Evolutionary conservation across 2,329 filamentous ascomycete species (phyloP), one percentile per base, ranked within the genome.

Genomic region (Thielaviopsis musarum): DNA sequence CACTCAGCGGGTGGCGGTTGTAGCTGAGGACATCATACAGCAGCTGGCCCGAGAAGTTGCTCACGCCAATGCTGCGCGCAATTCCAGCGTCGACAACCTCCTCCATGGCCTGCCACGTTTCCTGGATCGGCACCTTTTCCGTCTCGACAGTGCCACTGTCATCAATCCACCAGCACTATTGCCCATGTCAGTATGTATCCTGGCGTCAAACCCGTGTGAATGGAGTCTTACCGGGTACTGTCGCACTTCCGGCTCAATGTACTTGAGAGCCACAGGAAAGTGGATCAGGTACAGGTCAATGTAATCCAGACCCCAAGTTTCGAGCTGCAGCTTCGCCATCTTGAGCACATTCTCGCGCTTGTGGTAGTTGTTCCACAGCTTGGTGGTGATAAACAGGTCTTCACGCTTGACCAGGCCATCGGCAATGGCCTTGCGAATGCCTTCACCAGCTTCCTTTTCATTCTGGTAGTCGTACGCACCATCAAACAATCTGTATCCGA

Each of bases 281-380:
- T 95, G 90, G 67, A 94, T 83, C 67, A 91, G 77, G 80, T 84
- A 95, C 65, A 94, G 81, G 71, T 95, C 89, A 71, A 95, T 91
- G 77, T 94, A 94, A 67, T 91, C 88, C 62, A 94, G 70, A 63
- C 85, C 84, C 83, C 87, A 91, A 76, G 91, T 87, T 65, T 82
- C 79, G 63, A 91, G 82, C 74, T 91, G 87, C 69, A 84, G 84
- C 71, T 81, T 81, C 72, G 77, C 79, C 69, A 93, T 89, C 61
- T 83, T 83, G 72, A 85, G 82, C 63, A 91, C 87, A 66, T 80
- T 79, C 65, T 91, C 84, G 66, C 77, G 78, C 67, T 91, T 85
- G 77, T 95, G 88, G 81, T 90, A 95, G 65, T 84, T 84, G 76
- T 91, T 90, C 89, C 90, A 95, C 61, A 95, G 84, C 78, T 95